These are phyloP conservation scores for Eimeria acervulina DNA, from an alignment of 169 alveolate genomes.

Conservation along the genomic window DNA sequence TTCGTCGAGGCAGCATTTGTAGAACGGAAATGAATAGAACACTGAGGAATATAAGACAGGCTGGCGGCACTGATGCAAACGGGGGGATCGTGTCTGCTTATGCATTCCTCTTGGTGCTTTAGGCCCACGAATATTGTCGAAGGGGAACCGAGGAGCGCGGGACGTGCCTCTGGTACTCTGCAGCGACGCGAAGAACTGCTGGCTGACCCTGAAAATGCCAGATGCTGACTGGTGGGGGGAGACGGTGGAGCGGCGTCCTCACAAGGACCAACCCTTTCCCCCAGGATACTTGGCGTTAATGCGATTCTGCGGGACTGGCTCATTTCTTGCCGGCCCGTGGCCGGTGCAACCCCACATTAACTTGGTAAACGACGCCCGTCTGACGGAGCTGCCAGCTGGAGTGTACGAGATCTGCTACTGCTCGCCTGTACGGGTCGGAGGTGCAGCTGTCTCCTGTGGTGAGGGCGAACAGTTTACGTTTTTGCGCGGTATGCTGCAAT, in stretches of 20 bases:
- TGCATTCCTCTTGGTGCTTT: background rate
- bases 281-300: conserved; percentile 37
- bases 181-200: background rate
- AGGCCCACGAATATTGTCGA: conserved; percentile 44
- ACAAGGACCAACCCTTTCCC: background rate
- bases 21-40: background rate
- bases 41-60: background rate
- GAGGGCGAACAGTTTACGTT: conserved; percentile 45
- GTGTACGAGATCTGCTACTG: conserved; percentile 67
- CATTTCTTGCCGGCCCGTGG: conserved; percentile 71
- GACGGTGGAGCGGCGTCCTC: background rate
- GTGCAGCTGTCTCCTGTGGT: background rate
- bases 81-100: background rate
- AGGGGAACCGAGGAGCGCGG: background rate
- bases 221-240: conserved; percentile 60
- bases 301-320: conserved; percentile 51
- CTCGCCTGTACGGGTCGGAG: conserved; percentile 68
- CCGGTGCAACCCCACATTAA: background rate
- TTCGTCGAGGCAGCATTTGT: background rate
- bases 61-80: background rate
- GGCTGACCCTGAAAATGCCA: conserved; percentile 40
- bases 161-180: conserved; percentile 62
- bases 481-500: conserved; percentile 54
- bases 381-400: conserved; percentile 40
- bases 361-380: background rate